Evolutionary conservation across 768 basidiomycete genomes (phyloP).

Genomic region (Collybia mongolica): DNA sequence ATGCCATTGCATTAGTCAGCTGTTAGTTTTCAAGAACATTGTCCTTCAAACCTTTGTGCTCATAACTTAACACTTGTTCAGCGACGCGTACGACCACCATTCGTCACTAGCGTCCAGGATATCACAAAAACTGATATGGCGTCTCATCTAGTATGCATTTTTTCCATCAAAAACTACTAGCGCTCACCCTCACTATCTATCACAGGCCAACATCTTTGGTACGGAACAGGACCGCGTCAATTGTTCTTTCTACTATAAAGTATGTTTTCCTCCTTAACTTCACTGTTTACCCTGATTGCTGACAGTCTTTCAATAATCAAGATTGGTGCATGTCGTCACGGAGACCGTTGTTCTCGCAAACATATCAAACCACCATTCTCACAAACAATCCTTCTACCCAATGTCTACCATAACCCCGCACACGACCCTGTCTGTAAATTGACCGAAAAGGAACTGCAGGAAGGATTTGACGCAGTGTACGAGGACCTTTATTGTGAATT

Average conservation of each 20-base stretch:
- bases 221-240: conserved; percentile 96
- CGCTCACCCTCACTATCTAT: not conserved
- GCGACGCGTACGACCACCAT: too few species aligned
- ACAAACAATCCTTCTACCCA: conserved; percentile 93
- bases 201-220: conserved; percentile 91
- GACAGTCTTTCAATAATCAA: conserved; percentile 26
- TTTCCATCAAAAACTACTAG: too few species aligned
- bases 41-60: too few species aligned
- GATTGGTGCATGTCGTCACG: conserved; percentile 99
- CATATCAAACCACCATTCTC: conserved; percentile 98
- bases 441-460: conserved; percentile 83
- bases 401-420: conserved; percentile 97
- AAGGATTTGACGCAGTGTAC: conserved; percentile 91
- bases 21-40: not conserved
- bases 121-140: conserved; percentile 39
- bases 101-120: too few species aligned
- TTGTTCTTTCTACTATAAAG: conserved; percentile 99
- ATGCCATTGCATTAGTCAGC: not conserved
- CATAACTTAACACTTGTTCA: too few species aligned
- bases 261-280: conserved; percentile 27
- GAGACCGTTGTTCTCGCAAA: conserved; percentile 96
- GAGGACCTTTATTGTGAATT: conserved; percentile 96
- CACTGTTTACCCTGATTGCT: conserved; percentile 4
- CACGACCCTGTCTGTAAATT: conserved; percentile 91
- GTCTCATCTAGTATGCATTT: conserved; percentile 69